Evolutionary conservation across 768 basidiomycete species (phyloP).

Genomic region (Lentinus brumalis): DNA sequence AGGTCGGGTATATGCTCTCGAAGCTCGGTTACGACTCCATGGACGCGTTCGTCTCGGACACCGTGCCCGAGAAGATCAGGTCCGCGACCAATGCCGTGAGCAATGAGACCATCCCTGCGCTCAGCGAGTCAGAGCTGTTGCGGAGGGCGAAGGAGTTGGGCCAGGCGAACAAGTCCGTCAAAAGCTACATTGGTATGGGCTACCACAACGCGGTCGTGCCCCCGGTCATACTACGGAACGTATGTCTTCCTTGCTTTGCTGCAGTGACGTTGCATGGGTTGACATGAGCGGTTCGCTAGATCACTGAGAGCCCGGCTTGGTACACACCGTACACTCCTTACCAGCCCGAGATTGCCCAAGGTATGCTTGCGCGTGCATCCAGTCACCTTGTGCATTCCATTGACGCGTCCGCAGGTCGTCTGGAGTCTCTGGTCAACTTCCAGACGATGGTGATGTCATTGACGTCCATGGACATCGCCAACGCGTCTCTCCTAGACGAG

Average conservation of each 20-base stretch:
- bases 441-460: slow-evolving; percentile 96
- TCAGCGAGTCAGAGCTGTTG: slow-evolving; percentile 87
- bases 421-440: slow-evolving; percentile 95
- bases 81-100: slow-evolving; percentile 61
- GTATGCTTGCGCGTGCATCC: slow-evolving; percentile 39
- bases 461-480: slow-evolving; percentile 93
- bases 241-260: slow-evolving; percentile 36
- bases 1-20: slow-evolving; percentile 80
- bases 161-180: slow-evolving; percentile 76
- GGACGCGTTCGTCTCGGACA: slow-evolving; percentile 83
- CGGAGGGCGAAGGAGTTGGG: slow-evolving; percentile 75
- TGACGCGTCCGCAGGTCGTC: slow-evolving; percentile 60
- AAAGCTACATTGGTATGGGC: slow-evolving; percentile 98
- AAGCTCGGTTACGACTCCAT: slow-evolving; percentile 83
- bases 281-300: slow-evolving; percentile 37
- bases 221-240: slow-evolving; percentile 93
- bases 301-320: slow-evolving; percentile 97
- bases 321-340: slow-evolving; percentile 97
- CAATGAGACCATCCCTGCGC: slow-evolving; percentile 67
- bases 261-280: slow-evolving; percentile 4
- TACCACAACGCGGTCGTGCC: slow-evolving; percentile 95
- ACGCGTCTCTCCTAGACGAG: slow-evolving; percentile 94
- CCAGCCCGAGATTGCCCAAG: slow-evolving; percentile 98
- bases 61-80: slow-evolving; percentile 82
- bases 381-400: background rate